Evolutionary conservation across 345 rosid species (phyloP).

Genomic region (Populus tremula): DNA sequence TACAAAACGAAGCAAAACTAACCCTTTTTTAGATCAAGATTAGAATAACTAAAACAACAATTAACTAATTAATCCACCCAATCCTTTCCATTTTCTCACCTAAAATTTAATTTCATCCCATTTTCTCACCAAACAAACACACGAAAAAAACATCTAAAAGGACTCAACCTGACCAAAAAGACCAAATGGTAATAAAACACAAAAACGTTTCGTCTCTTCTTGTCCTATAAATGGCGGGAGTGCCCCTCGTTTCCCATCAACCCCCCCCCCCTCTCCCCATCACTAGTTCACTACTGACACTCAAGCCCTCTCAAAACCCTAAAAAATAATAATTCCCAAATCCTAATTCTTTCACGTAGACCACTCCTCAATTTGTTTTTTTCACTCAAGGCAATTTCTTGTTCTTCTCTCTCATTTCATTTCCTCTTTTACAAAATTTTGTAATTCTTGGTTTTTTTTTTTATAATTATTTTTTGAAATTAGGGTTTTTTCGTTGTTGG

Average conservation of each 20-base stretch:
- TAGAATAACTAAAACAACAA: too few species aligned
- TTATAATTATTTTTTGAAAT: neutral
- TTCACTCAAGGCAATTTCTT: neutral
- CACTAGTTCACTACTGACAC: constrained; percentile 21
- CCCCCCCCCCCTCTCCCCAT: constrained; percentile 29
- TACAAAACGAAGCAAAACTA: too few species aligned
- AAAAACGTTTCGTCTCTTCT: neutral
- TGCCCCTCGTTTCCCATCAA: constrained; percentile 18
- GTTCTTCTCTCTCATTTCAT: neutral
- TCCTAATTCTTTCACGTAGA: neutral
- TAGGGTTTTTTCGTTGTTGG: constrained; percentile 5
- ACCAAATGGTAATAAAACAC: neutral
- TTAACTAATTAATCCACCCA: too few species aligned
- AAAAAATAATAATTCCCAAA: constrained; percentile 8
- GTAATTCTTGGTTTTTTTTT: constrained; percentile 36
- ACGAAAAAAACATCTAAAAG: neutral
- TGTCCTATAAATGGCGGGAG: constrained; percentile 49
- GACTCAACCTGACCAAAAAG: neutral
- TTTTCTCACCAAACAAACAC: too few species aligned
- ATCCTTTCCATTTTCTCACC: too few species aligned
- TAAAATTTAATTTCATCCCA: too few species aligned
- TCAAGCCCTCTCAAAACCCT: constrained; percentile 26
- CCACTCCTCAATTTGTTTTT: neutral
- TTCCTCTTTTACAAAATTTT: neutral
- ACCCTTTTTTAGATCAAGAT: too few species aligned